Percentiles rank a stretch among this genome's conserved stretches.
Evolutionary conservation across 352 stramenopile species (phyloP).

Genomic region (Globisporangium nagaii): DNA sequence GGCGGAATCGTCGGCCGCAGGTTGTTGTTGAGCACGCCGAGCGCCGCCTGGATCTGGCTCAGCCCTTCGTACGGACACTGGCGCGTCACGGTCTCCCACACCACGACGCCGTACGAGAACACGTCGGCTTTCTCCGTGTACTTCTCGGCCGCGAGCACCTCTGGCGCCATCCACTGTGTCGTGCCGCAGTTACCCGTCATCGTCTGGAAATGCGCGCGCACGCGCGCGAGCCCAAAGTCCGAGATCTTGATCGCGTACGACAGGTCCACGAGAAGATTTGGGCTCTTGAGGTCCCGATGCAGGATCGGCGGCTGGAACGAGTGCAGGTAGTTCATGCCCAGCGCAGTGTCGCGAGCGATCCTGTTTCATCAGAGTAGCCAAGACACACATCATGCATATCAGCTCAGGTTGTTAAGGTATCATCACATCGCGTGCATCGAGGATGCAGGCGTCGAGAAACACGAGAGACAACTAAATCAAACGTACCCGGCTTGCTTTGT

Average conservation of each 20-base stretch:
- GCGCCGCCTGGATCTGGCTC: slow-evolving; percentile 84
- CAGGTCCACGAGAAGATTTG: slow-evolving; percentile 74
- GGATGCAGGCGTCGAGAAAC: no score
- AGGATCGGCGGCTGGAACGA: slow-evolving; percentile 83
- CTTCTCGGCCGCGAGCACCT: slow-evolving; percentile 78
- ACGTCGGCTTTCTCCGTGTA: slow-evolving; percentile 88
- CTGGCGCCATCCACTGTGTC: slow-evolving; percentile 84
- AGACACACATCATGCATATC: no score
- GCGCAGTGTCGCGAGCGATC: slow-evolving; percentile 71
- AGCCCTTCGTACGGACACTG: slow-evolving; percentile 90
- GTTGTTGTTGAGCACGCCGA: slow-evolving; percentile 86
- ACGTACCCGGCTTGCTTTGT: slow-evolving; percentile 63
- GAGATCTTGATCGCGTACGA: slow-evolving; percentile 86
- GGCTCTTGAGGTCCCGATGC: slow-evolving; percentile 84
- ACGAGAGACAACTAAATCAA: no score
- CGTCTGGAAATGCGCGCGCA: slow-evolving; percentile 82
- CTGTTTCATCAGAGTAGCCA: slow-evolving; percentile 16
- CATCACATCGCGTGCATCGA: no score
- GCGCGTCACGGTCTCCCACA: slow-evolving; percentile 86
- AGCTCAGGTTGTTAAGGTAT: no score
- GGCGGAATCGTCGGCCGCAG: slow-evolving; percentile 74
- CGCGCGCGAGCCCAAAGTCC: slow-evolving; percentile 82
- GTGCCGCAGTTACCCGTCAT: slow-evolving; percentile 87
- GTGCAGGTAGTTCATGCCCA: slow-evolving; percentile 88
- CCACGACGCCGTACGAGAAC: slow-evolving; percentile 84